Percentiles rank a stretch among this genome's conserved stretches.
Conservation (phyloP, 2,329 filamentous ascomycete genomes). For the Dryadomyces quercus-mongolicae region DNA sequence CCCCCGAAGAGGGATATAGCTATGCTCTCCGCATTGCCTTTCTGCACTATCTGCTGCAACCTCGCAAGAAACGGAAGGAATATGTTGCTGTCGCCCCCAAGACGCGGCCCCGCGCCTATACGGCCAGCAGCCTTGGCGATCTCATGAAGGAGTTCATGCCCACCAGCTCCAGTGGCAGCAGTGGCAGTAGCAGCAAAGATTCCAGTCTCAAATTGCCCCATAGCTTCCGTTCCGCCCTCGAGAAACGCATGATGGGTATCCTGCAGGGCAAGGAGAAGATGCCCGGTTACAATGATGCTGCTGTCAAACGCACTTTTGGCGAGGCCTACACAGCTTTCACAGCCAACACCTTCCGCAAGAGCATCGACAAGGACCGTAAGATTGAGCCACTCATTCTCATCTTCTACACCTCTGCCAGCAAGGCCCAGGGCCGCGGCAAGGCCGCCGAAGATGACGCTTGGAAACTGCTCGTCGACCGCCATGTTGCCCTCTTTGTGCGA, state of each 20-base stretch:
- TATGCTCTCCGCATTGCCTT: constrained; percentile 86
- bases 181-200: background rate
- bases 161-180: constrained; percentile 20
- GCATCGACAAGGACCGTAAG: constrained; percentile 85
- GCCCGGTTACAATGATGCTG: constrained; percentile 81
- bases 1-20: constrained; percentile 74
- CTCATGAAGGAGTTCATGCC: constrained; percentile 74
- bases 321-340: constrained; percentile 91
- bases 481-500: constrained; percentile 88
- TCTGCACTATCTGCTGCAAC: constrained; percentile 85
- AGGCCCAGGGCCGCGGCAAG: constrained; percentile 67
- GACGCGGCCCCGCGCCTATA: constrained; percentile 5
- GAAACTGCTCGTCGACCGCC: constrained; percentile 86
- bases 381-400: constrained; percentile 89
- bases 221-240: constrained; percentile 37
- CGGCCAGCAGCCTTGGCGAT: constrained; percentile 62
- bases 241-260: constrained; percentile 69
- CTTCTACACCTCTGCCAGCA: constrained; percentile 90
- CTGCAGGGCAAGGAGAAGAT: constrained; percentile 71
- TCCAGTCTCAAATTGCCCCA: constrained; percentile 49
- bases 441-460: constrained; percentile 70
- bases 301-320: constrained; percentile 87
- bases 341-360: constrained; percentile 74
- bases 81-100: constrained; percentile 54
- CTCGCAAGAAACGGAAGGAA: constrained; percentile 78